Percentiles rank a stretch among this genome's conserved stretches.
Evolutionary conservation across 2,329 filamentous ascomycete species (phyloP).

Genomic region (Stemphylium vesicarium): DNA sequence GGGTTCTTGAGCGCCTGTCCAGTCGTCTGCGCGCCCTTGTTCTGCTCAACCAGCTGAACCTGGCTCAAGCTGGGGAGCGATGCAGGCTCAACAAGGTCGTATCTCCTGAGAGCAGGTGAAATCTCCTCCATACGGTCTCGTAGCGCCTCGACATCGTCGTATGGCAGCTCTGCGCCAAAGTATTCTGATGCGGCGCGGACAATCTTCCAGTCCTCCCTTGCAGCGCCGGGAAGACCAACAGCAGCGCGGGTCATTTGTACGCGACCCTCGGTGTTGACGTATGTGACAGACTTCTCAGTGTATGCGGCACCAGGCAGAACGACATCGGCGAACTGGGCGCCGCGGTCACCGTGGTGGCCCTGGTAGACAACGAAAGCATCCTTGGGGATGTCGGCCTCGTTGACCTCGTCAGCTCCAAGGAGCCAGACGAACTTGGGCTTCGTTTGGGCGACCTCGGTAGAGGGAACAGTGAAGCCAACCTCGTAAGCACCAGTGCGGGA

Average conservation of each 20-base stretch:
- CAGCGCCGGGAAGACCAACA: conserved; percentile 84
- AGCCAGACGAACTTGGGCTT: conserved; percentile 97
- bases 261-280: conserved; percentile 96
- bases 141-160: conserved; percentile 88
- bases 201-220: conserved; percentile 98
- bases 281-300: conserved; percentile 95
- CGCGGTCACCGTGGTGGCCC: conserved; percentile 94
- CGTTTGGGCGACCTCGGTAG: conserved; percentile 78
- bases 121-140: conserved; percentile 96
- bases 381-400: conserved; percentile 85
- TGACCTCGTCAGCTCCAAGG: conserved; percentile 91
- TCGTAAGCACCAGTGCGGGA: conserved; percentile 94
- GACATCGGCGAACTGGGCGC: conserved; percentile 90
- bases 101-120: conserved; percentile 84
- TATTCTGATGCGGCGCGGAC: conserved; percentile 92
- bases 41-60: conserved; percentile 94
- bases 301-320: conserved; percentile 94
- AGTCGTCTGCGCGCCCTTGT: conserved; percentile 81
- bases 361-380: conserved; percentile 97
- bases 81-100: conserved; percentile 87
- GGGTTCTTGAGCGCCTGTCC: conserved; percentile 80
- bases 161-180: conserved; percentile 83
- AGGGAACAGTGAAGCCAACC: conserved; percentile 90
- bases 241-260: conserved; percentile 93
- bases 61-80: conserved; percentile 78